A percentile compares a stretch with the other conserved stretches of the same genome.
phyloP scores from a whole-genome alignment of 345 rosid species.

The Eucalyptus cloeziana region DNA sequence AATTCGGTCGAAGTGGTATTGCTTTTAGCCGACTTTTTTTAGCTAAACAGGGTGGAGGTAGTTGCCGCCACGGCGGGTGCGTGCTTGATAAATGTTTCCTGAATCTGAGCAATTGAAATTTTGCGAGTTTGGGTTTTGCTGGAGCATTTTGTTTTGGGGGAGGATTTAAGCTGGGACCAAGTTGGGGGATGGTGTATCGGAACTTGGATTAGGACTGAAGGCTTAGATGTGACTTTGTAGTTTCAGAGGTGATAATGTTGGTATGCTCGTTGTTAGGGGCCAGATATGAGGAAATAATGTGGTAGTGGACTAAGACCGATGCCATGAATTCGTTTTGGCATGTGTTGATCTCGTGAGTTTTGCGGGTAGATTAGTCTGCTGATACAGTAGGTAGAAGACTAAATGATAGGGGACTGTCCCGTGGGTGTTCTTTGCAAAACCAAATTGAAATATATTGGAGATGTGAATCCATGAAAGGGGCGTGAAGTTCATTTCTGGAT shows the following conservation, averaged over 20 bases:
- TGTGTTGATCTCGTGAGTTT: neutral
- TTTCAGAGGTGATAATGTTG: neutral
- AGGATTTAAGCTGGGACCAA: neutral
- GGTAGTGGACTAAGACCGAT: neutral
- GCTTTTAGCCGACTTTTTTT: neutral
- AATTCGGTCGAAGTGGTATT: neutral
- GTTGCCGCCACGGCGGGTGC: neutral
- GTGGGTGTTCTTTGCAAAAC: neutral
- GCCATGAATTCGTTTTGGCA: neutral
- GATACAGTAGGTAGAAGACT: neutral
- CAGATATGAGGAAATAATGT: neutral
- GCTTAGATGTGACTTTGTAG: neutral
- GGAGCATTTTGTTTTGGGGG: neutral
- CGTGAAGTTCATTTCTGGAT: neutral
- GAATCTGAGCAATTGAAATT: neutral
- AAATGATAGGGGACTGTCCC: neutral
- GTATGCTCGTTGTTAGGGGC: neutral
- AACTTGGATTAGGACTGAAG: neutral
- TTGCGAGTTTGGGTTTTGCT: neutral
- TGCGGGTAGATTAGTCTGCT: neutral
- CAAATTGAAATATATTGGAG: neutral
- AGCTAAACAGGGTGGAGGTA: neutral
- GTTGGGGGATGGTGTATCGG: neutral
- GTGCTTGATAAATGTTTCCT: neutral
- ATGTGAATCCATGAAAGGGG: neutral